These are phyloP conservation scores for Sporothrix dimorphospora DNA, from an alignment of 2,329 filamentous ascomycete genomes.

Conservation along the genomic window DNA sequence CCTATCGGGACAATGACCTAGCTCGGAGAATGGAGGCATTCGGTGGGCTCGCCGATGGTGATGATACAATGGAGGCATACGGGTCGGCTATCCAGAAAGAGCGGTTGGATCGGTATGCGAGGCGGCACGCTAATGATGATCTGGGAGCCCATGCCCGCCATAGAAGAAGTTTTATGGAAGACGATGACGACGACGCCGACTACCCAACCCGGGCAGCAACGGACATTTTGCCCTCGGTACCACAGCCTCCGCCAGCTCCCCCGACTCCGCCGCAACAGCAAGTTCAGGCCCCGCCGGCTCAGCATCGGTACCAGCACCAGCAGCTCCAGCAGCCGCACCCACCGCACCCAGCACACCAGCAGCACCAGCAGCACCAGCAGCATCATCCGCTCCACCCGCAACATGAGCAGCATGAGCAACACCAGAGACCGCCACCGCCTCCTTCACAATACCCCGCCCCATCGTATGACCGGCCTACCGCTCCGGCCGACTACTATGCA, in stretches of 20 bases:
- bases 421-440: constrained; percentile 25
- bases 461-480: constrained; percentile 43
- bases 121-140: constrained; percentile 40
- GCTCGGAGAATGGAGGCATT: constrained; percentile 44
- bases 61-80: not conserved
- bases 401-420: constrained; percentile 31
- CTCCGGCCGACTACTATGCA: constrained; percentile 48
- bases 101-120: constrained; percentile 8
- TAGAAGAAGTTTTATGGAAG: constrained; percentile 62
- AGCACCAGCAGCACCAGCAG: constrained; percentile 31
- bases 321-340: not conserved
- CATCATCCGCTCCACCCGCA: not conserved
- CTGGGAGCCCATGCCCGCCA: constrained; percentile 19
- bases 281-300: not conserved
- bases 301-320: not conserved
- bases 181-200: constrained; percentile 62
- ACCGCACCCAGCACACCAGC: not conserved
- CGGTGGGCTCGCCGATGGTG: constrained; percentile 44
- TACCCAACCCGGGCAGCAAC: constrained; percentile 50
- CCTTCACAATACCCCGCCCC: constrained; percentile 32
- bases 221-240: constrained; percentile 43
- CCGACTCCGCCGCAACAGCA: constrained; percentile 34
- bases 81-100: not conserved
- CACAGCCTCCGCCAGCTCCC: constrained; percentile 36
- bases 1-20: constrained; percentile 40